A percentile compares a stretch with the other conserved stretches of the same genome.
These are phyloP conservation scores for Tephrocybe sp. DNA, from an alignment of 768 basidiomycete species.

Conservation along the genomic window DNA sequence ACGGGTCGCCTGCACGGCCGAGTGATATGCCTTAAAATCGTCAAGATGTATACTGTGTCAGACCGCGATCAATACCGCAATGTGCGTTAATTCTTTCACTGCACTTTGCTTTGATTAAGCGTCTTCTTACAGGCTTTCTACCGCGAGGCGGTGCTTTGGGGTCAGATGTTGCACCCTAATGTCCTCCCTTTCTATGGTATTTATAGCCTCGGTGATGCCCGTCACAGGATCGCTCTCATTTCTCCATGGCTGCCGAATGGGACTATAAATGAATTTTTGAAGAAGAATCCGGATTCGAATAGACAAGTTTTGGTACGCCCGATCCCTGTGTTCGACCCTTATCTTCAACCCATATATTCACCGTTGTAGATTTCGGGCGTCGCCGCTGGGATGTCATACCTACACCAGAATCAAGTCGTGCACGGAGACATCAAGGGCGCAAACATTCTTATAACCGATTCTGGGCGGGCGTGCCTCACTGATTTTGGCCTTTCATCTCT, in stretches of 20 bases:
- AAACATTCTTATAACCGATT: conserved; percentile 5
- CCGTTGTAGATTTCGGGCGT: background rate
- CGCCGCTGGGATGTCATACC: conserved; percentile 2
- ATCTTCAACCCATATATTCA: background rate
- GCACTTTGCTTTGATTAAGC: background rate
- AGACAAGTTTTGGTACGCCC: background rate
- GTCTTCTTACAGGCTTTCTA: background rate
- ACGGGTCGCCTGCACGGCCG: background rate
- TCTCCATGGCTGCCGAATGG: conserved; percentile 9
- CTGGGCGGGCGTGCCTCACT: background rate
- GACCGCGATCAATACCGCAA: background rate
- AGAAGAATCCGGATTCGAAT: background rate
- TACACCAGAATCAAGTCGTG: background rate
- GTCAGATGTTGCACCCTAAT: conserved; percentile 4
- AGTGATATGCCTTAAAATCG: conserved; percentile 3
- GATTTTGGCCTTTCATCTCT: conserved; percentile 5
- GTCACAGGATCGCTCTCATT: conserved; percentile 1
- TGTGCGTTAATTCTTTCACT: background rate
- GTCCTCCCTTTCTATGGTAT: conserved; percentile 9
- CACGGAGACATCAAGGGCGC: conserved; percentile 6
- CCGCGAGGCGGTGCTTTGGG: conserved; percentile 6
- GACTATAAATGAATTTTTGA: background rate
- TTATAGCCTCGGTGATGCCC: background rate
- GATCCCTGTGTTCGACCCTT: too few relatives aligned
- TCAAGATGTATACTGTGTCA: background rate